Percentiles rank a stretch among this genome's conserved stretches.
phyloP scores from a whole-genome alignment of 2,329 filamentous ascomycete species.

The Botrytis sinoallii region DNA sequence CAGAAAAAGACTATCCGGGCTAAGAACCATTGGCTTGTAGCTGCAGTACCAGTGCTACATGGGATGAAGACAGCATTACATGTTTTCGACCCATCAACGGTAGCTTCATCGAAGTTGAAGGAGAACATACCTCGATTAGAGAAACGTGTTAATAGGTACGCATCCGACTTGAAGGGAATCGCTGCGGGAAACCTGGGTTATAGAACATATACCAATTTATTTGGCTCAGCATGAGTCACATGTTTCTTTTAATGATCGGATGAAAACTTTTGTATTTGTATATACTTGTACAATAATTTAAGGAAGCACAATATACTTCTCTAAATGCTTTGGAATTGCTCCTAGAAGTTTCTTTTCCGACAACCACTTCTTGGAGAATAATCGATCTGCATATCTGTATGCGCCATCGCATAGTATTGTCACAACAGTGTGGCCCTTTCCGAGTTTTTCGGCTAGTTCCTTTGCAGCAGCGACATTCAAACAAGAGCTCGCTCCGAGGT shows the following conservation, averaged over 20 bases:
- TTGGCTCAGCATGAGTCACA: constrained; percentile 15
- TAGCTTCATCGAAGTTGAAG: constrained; percentile 25
- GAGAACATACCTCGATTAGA: background rate
- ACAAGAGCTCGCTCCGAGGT: constrained; percentile 88
- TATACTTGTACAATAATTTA: constrained; percentile 41
- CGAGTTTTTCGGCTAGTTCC: constrained; percentile 87
- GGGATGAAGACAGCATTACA: constrained; percentile 41
- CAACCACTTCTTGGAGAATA: constrained; percentile 92
- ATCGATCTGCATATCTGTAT: constrained; percentile 91
- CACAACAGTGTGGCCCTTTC: constrained; percentile 84
- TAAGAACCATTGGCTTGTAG: constrained; percentile 31
- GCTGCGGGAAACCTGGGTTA: constrained; percentile 1
- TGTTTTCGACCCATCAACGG: constrained; percentile 26
- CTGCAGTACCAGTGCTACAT: constrained; percentile 41
- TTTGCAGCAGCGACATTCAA: constrained; percentile 94
- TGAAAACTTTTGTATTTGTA: constrained; percentile 17
- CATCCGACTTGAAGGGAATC: constrained; percentile 4
- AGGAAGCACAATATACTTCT: constrained; percentile 92
- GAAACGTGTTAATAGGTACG: constrained; percentile 3
- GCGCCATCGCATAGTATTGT: constrained; percentile 94
- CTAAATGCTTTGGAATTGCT: constrained; percentile 78
- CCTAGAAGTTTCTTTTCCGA: constrained; percentile 77
- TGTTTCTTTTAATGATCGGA: background rate
- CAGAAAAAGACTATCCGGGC: background rate
- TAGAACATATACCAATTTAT: constrained; percentile 18